Evolutionary conservation across 441 rosid genomes (phyloP).

Genomic region (Gossypium schwendimanii): DNA sequence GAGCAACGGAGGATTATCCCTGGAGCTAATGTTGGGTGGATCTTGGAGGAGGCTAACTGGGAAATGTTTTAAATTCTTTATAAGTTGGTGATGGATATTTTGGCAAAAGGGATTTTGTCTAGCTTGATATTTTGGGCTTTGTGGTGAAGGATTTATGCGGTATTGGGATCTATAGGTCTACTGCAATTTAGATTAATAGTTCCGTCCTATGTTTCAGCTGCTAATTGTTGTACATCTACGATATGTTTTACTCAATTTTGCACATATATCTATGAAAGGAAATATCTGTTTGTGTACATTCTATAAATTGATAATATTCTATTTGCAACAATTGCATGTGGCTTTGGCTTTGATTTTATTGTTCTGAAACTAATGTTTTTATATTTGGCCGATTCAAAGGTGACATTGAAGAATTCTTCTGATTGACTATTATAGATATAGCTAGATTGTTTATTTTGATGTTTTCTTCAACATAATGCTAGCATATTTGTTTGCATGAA

Average conservation of each 20-base stretch:
- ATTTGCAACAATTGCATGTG: background rate
- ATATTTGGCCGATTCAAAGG: background rate
- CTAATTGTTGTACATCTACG: background rate
- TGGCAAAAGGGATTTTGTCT: slow-evolving; percentile 13
- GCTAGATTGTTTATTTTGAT: background rate
- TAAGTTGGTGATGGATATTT: slow-evolving; percentile 18
- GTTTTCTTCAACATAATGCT: background rate
- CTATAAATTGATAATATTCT: background rate
- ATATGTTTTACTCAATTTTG: background rate
- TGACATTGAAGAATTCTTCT: background rate
- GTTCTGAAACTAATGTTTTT: slow-evolving; percentile 3
- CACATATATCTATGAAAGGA: background rate
- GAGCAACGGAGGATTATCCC: slow-evolving; percentile 22
- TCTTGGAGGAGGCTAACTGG: slow-evolving; percentile 12
- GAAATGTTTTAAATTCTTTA: slow-evolving; percentile 8
- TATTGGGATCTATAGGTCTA: background rate
- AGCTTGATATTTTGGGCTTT: slow-evolving; percentile 9
- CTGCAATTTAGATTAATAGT: slow-evolving; percentile 4
- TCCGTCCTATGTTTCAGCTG: background rate
- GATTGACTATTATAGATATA: background rate
- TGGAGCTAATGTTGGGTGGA: slow-evolving; percentile 26
- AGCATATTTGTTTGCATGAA: background rate
- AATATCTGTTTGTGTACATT: background rate
- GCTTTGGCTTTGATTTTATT: background rate
- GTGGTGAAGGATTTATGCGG: slow-evolving; percentile 14